phyloP scores from a whole-genome alignment of 2,329 filamentous ascomycete species.

The Fusarium sp. region DNA sequence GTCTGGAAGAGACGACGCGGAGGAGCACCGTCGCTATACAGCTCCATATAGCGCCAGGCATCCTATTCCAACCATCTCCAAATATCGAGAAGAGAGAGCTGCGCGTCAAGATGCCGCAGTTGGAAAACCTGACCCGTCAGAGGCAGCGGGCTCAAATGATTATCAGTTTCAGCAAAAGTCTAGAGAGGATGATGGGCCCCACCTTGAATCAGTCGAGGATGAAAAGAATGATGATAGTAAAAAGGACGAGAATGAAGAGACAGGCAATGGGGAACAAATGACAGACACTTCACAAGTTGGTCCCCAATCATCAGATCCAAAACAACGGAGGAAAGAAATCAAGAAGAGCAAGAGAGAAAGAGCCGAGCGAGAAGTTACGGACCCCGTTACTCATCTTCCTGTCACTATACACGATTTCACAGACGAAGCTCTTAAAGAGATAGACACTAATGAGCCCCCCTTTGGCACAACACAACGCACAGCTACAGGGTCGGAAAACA shows the following conservation, averaged over 20 bases:
- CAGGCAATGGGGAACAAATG: constrained; percentile 29
- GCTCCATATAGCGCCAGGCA: constrained; percentile 55
- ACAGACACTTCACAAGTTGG: constrained; percentile 52
- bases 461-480: constrained; percentile 51
- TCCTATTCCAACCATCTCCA: constrained; percentile 61
- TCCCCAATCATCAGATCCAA: constrained; percentile 53
- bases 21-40: constrained; percentile 52
- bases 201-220: constrained; percentile 24
- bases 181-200: constrained; percentile 15
- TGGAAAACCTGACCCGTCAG: constrained; percentile 41
- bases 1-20: constrained; percentile 51
- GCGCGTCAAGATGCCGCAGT: constrained; percentile 55
- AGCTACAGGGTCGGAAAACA: constrained; percentile 51
- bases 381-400: constrained; percentile 77
- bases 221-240: constrained; percentile 14
- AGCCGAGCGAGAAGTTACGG: constrained; percentile 72
- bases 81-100: constrained; percentile 58
- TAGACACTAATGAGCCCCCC: constrained; percentile 47
- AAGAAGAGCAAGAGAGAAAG: constrained; percentile 57
- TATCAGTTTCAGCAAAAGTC: constrained; percentile 27
- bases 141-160: background rate
- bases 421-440: constrained; percentile 63
- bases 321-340: constrained; percentile 59
- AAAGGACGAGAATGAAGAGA: background rate
- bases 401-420: constrained; percentile 76